phyloP scores from a whole-genome alignment of 805 yeast genomes.

The Danielozyma ontarioensis region DNA sequence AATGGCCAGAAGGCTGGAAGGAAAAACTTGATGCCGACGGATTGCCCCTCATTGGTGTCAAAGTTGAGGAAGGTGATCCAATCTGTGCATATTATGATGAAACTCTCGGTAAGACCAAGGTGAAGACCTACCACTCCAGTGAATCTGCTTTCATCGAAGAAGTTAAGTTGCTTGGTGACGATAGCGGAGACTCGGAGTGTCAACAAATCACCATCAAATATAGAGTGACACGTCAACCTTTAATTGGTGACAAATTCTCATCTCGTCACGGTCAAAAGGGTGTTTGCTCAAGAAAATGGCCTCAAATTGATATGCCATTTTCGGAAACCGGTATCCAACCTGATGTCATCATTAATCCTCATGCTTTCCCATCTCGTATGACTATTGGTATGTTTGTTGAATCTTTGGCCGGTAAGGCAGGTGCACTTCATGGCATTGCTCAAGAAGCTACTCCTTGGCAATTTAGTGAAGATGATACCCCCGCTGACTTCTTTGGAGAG shows the following conservation, averaged over 20 bases:
- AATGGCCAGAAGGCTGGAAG: conserved; percentile 89
- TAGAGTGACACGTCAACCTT: conserved; percentile 85
- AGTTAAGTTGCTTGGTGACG: conserved; percentile 88
- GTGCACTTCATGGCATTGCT: conserved; percentile 95
- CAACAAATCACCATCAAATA: conserved; percentile 84
- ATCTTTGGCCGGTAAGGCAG: conserved; percentile 97
- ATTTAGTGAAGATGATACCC: conserved; percentile 86
- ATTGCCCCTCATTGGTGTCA: conserved; percentile 80
- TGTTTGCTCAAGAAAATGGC: conserved; percentile 98
- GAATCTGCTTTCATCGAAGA: conserved; percentile 96
- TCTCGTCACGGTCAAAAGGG: conserved; percentile 99
- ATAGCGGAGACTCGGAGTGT: conserved; percentile 65
- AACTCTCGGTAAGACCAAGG: conserved; percentile 82
- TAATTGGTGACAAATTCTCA: conserved; percentile 97
- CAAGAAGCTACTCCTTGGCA: conserved; percentile 98
- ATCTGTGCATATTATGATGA: conserved; percentile 91
- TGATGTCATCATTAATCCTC: conserved; percentile 96
- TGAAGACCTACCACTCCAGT: conserved; percentile 86
- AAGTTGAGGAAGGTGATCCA: conserved; percentile 94
- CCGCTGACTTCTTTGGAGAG: conserved; percentile 96
- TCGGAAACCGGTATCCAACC: conserved; percentile 96
- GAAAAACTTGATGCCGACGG: conserved; percentile 89
- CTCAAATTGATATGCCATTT: conserved; percentile 94
- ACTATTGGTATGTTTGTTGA: conserved; percentile 99
- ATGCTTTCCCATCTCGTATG: conserved; percentile 99